Percentiles rank a stretch among this genome's conserved stretches.
phyloP scores from a whole-genome alignment of 164 flowering plant genomes.

The Stephania yunnanensis region DNA sequence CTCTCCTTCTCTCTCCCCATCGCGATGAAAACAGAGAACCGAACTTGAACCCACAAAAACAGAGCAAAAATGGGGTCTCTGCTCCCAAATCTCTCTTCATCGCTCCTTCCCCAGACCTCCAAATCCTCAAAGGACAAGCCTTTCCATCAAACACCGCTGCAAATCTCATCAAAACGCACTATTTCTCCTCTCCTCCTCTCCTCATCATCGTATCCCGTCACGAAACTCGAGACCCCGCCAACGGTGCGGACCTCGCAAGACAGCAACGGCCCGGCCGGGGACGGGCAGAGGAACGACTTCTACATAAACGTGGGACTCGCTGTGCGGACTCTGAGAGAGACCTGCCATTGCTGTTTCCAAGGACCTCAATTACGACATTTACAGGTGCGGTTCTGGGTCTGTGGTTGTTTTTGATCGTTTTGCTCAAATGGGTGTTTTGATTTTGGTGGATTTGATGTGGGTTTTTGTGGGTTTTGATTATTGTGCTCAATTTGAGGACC shows the following conservation, averaged over 20 bases:
- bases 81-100: slow-evolving; percentile 30
- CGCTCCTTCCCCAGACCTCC: slow-evolving; percentile 36
- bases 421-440: no score
- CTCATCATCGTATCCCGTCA: slow-evolving; percentile 18
- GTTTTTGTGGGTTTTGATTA: no score
- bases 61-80: slow-evolving; percentile 36
- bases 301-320: slow-evolving; percentile 81
- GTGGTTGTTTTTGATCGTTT: no score
- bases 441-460: no score
- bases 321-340: slow-evolving; percentile 89
- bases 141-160: slow-evolving; percentile 9
- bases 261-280: neutral
- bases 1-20: slow-evolving; percentile 2
- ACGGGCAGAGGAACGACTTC: slow-evolving; percentile 52
- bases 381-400: slow-evolving; percentile 41
- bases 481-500: no score
- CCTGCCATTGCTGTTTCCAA: slow-evolving; percentile 64
- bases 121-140: slow-evolving; percentile 17
- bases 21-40: neutral
- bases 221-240: slow-evolving; percentile 38
- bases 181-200: slow-evolving; percentile 8
- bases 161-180: slow-evolving; percentile 13
- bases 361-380: slow-evolving; percentile 86
- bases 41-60: neutral
- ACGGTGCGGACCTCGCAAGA: slow-evolving; percentile 21